A percentile compares a stretch with the other conserved stretches of the same genome.
Conservation (phyloP, 2,329 filamentous ascomycete genomes). For the Chrysoporthe austroafricana region DNA sequence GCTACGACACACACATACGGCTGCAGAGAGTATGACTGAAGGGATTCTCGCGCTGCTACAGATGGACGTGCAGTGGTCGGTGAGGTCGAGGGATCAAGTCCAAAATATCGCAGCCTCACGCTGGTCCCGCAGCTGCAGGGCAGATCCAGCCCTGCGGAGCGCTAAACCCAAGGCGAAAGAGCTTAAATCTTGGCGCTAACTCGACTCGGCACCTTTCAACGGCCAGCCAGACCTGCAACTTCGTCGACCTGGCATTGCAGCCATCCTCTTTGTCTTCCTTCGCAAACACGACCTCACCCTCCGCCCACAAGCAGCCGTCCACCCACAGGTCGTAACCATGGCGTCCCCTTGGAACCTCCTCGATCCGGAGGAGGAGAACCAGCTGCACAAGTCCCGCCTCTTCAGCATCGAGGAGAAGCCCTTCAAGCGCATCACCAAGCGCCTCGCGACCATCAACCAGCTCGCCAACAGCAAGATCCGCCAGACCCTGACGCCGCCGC, state of each 20-base stretch:
- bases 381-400: slow-evolving; percentile 84
- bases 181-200: neutral
- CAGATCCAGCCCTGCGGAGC: slow-evolving; percentile 1
- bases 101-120: neutral
- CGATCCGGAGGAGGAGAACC: slow-evolving; percentile 76
- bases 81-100: neutral
- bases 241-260: neutral
- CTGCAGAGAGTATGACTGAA: neutral
- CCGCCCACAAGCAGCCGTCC: neutral
- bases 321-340: slow-evolving; percentile 37
- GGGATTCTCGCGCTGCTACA: neutral
- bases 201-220: neutral
- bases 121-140: neutral
- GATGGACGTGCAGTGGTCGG: no score
- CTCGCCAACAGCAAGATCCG: slow-evolving; percentile 57
- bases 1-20: neutral
- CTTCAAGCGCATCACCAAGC: slow-evolving; percentile 86
- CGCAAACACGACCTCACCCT: neutral
- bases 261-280: neutral
- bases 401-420: slow-evolving; percentile 90
- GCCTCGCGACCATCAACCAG: slow-evolving; percentile 71
- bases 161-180: neutral
- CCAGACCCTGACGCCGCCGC: slow-evolving; percentile 68
- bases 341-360: slow-evolving; percentile 64
- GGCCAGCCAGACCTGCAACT: neutral